Conservation (phyloP, 2,329 filamentous ascomycete species). For the Xylariaceae sp. region DNA sequence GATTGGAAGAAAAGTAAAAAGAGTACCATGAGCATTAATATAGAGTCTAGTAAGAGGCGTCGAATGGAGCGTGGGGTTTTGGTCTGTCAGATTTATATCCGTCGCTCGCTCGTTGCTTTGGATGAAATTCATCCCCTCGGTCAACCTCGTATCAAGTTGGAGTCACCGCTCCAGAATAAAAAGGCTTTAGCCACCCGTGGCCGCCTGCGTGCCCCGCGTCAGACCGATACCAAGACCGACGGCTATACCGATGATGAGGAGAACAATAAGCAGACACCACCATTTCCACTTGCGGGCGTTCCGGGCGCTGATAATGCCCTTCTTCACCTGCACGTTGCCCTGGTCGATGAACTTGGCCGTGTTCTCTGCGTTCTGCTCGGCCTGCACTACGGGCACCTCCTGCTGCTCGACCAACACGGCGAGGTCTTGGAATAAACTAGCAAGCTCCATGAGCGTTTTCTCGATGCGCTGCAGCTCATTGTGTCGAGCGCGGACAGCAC, state of each 20-base stretch:
- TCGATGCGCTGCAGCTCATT: constrained; percentile 80
- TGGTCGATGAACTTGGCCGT: constrained; percentile 63
- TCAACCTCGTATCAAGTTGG: background rate
- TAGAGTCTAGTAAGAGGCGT: constrained; percentile 6
- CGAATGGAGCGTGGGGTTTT: background rate
- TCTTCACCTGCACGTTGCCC: constrained; percentile 65
- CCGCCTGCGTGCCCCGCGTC: constrained; percentile 10
- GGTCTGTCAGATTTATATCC: background rate
- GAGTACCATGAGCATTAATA: constrained; percentile 10
- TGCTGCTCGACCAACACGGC: constrained; percentile 71
- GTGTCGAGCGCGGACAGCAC: constrained; percentile 75
- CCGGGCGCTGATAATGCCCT: constrained; percentile 63
- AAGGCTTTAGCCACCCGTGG: background rate
- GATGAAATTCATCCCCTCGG: background rate
- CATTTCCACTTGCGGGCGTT: constrained; percentile 73
- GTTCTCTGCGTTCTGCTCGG: constrained; percentile 62
- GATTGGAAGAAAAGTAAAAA: background rate
- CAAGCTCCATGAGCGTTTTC: constrained; percentile 66
- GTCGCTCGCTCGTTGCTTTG: background rate
- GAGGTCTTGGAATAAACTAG: constrained; percentile 68
- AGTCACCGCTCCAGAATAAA: background rate
- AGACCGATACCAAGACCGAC: constrained; percentile 39
- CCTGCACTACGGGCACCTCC: constrained; percentile 57
- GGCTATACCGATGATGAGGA: constrained; percentile 54
- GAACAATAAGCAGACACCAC: constrained; percentile 65